Evolutionary conservation across 2,329 filamentous ascomycete species (phyloP).

Genomic region (Sclerotinia minor): DNA sequence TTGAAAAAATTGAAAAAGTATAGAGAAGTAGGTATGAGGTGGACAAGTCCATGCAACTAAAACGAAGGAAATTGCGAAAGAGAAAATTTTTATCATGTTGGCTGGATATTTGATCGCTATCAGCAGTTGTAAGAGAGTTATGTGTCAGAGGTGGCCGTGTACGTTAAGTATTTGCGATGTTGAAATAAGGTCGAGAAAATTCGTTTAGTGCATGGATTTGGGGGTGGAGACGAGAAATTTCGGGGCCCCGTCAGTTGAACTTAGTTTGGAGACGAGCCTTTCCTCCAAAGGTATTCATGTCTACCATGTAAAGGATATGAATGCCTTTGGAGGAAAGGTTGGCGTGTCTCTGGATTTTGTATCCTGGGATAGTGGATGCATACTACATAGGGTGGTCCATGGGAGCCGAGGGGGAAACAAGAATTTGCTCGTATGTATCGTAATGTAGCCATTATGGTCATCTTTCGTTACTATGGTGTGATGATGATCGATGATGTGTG

Average conservation of each 20-base stretch:
- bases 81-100: background rate
- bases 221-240: background rate
- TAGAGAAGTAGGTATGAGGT: background rate
- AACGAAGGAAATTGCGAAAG: background rate
- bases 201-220: slow-evolving; percentile 18
- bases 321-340: slow-evolving; percentile 14
- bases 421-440: background rate
- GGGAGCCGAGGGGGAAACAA: background rate
- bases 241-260: background rate
- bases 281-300: background rate
- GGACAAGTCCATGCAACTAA: background rate
- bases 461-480: background rate
- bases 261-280: background rate
- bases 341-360: background rate
- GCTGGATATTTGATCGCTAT: slow-evolving; percentile 26
- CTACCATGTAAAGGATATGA: background rate
- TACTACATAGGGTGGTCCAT: background rate
- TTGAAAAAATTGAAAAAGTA: background rate
- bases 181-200: slow-evolving; percentile 31
- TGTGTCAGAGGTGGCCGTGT: slow-evolving; percentile 30
- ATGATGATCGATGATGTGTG: slow-evolving; percentile 2
- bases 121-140: slow-evolving; percentile 30
- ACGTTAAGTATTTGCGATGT: slow-evolving; percentile 37
- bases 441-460: too few species aligned
- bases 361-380: background rate